Evolutionary conservation across 345 rosid species (phyloP), one percentile per base, ranked within the genome.

Genomic region (Psidium guajava): DNA sequence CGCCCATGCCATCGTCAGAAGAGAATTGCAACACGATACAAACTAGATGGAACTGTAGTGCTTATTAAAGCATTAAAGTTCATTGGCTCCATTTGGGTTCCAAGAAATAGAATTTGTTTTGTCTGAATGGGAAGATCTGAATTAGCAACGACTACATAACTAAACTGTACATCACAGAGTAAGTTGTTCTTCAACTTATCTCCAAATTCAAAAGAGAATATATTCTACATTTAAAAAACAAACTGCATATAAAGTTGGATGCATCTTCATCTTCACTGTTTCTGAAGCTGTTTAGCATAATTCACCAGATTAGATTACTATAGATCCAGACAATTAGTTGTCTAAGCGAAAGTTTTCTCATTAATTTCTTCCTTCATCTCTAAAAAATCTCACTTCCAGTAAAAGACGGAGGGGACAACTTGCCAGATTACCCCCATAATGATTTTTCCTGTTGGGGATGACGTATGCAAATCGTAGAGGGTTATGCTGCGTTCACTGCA

Each of bases 81-180:
- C 96, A 95, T 91, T 13, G 98, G 99, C 93, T 97, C 98, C 98
- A 93, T 95, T 20, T 20, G 99, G 98, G 82, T 95, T 96, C 98
- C 99, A 96, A 81, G 98, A 92, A 82, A 97, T 93, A 86, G 98
- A 91, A 89, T 95, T 96, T 27, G 94, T 90, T 91, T 94, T 55
- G 98, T 96, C 99, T 94, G 94, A 80, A 87, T 82, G 86, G 55
- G 83, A 69, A 69, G 47, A 69, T 25, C 77, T 69, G 47, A 69
- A 11, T 69, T 24, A 36, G 47, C 40, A 32, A 20, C 21, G 44
- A 69, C 13, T 36, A 69, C 44, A 64, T 64, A 69, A 69, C 77
- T 32, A 69, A 69, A 32, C 44, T 18, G 47, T 69, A 69, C 44
- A 18, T 69, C 80, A 69, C 5, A 36, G 77, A 36, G 42, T 36